These are phyloP conservation scores for Tolypocladium guangdongense DNA, from an alignment of 2,329 filamentous ascomycete genomes.

Conservation along the genomic window DNA sequence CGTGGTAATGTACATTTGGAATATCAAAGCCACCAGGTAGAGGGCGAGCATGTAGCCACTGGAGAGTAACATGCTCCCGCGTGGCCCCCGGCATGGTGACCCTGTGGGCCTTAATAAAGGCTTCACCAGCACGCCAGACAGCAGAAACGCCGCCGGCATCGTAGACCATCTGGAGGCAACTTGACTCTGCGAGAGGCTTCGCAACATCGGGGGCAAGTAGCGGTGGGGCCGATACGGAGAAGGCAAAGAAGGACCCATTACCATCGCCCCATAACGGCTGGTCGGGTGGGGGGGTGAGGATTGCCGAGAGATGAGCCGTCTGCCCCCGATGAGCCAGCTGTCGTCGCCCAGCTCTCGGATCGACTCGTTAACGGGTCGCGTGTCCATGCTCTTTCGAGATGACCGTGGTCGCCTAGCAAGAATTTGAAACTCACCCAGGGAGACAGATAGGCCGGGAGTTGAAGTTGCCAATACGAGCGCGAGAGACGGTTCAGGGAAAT, in stretches of 20 bases:
- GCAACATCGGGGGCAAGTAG: neutral
- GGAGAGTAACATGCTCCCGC: neutral
- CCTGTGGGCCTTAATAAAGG: constrained; percentile 8
- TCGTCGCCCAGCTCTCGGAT: constrained; percentile 4
- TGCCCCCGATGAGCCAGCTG: constrained; percentile 4
- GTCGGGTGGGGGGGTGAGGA: neutral
- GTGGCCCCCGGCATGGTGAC: neutral
- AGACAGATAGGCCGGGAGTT: no score
- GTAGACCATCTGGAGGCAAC: constrained; percentile 2
- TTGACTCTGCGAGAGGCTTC: neutral
- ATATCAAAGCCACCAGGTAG: constrained; percentile 8
- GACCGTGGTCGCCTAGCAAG: no score
- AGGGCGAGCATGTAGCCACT: neutral
- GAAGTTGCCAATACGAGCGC: no score
- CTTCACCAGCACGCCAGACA: constrained; percentile 9
- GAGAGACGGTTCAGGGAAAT: no score
- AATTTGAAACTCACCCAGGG: no score
- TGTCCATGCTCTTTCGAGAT: no score
- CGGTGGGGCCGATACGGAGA: constrained; percentile 3
- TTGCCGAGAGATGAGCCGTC: constrained; percentile 2
- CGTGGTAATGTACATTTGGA: constrained; percentile 9
- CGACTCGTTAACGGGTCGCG: constrained; percentile 1
- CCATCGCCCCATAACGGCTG: constrained; percentile 1
- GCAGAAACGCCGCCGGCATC: constrained; percentile 4
- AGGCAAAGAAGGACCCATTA: neutral